A percentile compares a stretch with the other conserved stretches of the same genome.
Evolutionary conservation across 495 filamentous ascomycete species (phyloP).

Genomic region (Lindgomyces ingoldianus): DNA sequence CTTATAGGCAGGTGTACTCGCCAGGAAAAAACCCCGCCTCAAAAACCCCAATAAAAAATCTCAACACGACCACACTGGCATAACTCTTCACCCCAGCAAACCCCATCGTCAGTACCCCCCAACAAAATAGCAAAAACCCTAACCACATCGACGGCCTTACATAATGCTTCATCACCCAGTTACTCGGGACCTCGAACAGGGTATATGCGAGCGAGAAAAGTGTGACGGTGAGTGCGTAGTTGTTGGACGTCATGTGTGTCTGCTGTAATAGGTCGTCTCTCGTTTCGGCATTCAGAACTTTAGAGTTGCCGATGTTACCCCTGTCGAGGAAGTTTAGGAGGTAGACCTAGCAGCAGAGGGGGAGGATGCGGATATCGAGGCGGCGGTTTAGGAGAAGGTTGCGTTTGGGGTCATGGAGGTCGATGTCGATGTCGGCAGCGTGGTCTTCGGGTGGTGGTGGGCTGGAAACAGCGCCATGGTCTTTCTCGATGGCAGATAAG

Average conservation of each 20-base stretch:
- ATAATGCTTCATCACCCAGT: slow-evolving; percentile 36
- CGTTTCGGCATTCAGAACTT: slow-evolving; percentile 21
- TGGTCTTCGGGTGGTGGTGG: neutral
- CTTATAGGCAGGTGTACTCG: too few species aligned
- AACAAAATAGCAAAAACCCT: slow-evolving; percentile 17
- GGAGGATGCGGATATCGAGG: slow-evolving; percentile 22
- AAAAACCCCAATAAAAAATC: slow-evolving; percentile 17
- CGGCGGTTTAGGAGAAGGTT: slow-evolving; percentile 2
- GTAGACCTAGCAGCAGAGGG: slow-evolving; percentile 24
- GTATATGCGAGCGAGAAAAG: slow-evolving; percentile 31
- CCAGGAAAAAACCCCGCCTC: slow-evolving; percentile 17
- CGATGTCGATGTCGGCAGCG: neutral
- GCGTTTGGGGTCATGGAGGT: neutral
- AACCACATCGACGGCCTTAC: slow-evolving; percentile 27
- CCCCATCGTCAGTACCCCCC: slow-evolving; percentile 29
- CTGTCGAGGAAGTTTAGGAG: slow-evolving; percentile 34
- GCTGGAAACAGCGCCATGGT: too few species aligned
- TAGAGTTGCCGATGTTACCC: slow-evolving; percentile 33
- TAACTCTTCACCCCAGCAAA: slow-evolving; percentile 19
- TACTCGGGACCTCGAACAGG: slow-evolving; percentile 25
- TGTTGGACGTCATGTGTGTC: slow-evolving; percentile 16
- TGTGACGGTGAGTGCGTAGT: slow-evolving; percentile 21
- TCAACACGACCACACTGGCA: slow-evolving; percentile 6
- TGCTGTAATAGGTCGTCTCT: slow-evolving; percentile 23
- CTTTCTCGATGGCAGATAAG: neutral